Percentiles rank a stretch among this genome's conserved stretches.
Conservation (phyloP, 163 green algal genomes). For the Scenedesmus sp. region DNA sequence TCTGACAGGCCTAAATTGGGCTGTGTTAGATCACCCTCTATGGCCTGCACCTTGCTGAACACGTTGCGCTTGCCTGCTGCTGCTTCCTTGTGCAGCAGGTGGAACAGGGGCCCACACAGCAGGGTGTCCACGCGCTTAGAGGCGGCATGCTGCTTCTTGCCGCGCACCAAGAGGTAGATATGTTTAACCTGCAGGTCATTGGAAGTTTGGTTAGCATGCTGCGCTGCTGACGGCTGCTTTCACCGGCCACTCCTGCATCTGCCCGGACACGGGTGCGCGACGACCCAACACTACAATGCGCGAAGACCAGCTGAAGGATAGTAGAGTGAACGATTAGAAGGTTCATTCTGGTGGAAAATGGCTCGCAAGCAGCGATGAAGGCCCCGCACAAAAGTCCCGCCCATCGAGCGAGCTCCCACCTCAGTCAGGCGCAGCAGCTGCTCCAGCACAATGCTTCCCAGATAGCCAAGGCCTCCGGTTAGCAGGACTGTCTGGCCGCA, state of each 20-base stretch:
- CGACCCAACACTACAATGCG: neutral
- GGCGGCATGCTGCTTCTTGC: constrained; percentile 23
- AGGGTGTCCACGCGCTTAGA: constrained; percentile 21
- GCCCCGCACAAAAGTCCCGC: neutral
- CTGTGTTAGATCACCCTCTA: constrained; percentile 61
- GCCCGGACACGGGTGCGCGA: neutral
- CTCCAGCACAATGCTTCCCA: constrained; percentile 72
- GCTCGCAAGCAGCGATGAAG: neutral
- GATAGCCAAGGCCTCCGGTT: constrained; percentile 67
- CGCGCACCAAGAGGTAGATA: constrained; percentile 38
- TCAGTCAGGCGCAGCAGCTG: constrained; percentile 64
- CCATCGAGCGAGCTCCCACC: neutral
- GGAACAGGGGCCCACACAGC: constrained; percentile 46
- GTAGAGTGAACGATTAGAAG: neutral
- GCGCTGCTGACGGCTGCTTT: neutral
- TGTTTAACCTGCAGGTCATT: constrained; percentile 13
- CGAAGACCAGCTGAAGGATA: neutral
- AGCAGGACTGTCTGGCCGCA: constrained; percentile 55
- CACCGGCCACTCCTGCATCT: neutral
- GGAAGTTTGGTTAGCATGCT: neutral
- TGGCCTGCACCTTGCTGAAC: neutral
- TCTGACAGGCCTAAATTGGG: constrained; percentile 50
- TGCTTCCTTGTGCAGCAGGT: constrained; percentile 34
- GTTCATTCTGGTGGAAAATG: neutral
- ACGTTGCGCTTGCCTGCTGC: constrained; percentile 1